Percentiles rank a stretch among this genome's conserved stretches.
Evolutionary conservation across 2,329 filamentous ascomycete species (phyloP).

Genomic region (Neurospora sp.): DNA sequence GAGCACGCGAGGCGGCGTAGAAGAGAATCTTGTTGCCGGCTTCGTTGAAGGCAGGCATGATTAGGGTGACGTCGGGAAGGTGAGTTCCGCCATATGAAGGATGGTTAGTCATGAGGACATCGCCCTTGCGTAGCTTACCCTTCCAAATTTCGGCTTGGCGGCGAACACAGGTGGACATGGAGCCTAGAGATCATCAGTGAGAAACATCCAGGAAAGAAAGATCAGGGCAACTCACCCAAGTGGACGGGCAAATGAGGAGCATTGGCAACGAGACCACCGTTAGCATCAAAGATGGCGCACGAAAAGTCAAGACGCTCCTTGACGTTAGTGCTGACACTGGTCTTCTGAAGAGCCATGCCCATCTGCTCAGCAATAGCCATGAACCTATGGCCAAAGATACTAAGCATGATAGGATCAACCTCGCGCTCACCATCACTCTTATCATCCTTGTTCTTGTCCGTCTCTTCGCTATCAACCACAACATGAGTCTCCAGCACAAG

Average conservation of each 20-base stretch:
- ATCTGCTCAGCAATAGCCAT: slow-evolving; percentile 84
- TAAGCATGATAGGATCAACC: slow-evolving; percentile 67
- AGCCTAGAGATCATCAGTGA: slow-evolving; percentile 29
- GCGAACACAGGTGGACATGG: slow-evolving; percentile 75
- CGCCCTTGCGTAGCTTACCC: slow-evolving; percentile 66
- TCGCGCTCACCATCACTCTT: slow-evolving; percentile 27
- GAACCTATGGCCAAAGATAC: slow-evolving; percentile 72
- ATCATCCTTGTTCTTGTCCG: slow-evolving; percentile 19
- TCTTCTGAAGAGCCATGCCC: slow-evolving; percentile 71
- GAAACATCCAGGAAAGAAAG: too few relatives aligned
- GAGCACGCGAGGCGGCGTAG: slow-evolving; percentile 70
- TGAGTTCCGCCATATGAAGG: slow-evolving; percentile 79
- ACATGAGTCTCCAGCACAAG: slow-evolving; percentile 79
- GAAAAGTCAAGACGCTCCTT: slow-evolving; percentile 78
- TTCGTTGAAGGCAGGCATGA: slow-evolving; percentile 65
- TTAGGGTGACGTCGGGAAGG: slow-evolving; percentile 71
- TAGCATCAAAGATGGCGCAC: slow-evolving; percentile 69
- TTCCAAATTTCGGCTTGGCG: slow-evolving; percentile 75
- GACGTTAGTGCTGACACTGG: slow-evolving; percentile 70
- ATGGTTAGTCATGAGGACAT: slow-evolving; percentile 78
- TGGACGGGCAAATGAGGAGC: slow-evolving; percentile 75
- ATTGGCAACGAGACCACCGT: slow-evolving; percentile 68
- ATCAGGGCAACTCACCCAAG: slow-evolving; percentile 32
- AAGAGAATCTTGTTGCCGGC: slow-evolving; percentile 64
- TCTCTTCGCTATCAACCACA: slow-evolving; percentile 66